Evolutionary conservation across 75 land plant species (phyloP), one percentile per base, ranked within the genome.

Genomic region (Pinus taeda): DNA sequence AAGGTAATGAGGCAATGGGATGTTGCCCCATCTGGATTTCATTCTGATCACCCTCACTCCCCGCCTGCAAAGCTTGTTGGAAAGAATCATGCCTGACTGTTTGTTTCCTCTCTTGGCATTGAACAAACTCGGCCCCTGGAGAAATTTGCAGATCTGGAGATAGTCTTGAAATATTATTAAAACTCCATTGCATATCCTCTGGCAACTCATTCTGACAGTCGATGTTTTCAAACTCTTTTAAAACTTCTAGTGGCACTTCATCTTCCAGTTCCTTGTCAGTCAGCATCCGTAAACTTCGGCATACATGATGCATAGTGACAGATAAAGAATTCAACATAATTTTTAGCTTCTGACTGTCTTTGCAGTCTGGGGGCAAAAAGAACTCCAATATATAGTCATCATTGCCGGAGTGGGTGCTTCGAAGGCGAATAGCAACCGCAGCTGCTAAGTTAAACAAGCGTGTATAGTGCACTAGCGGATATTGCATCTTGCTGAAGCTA

Each of bases 391-490:
- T 76, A 65, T 90, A 95, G 63, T 90, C 88, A 75, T 90, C 91
- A 71, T 75, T 78, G 39, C 91, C 95, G 45, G 95, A 90, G 69
- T 79, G 81, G 39, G 57, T 57, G 59, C 95, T 90, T 21, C 85
- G 73, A 15, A 95, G 80, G 76, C 95, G 86, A 37, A 95, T 85
- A 6, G 95, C 93, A 78, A 95, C 83, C 57, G 91, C 87, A 37
- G 91, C 82, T 0, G 72, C 73, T 39, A 95, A 75, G 15, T 81
- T 82, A 78, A 95, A 95, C 88, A 90, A 78, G 17, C 84, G 83
- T 2, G 98, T 91, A 86, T 95, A 88, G 79, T 95, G 98, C 22
- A 85, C 93, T 26, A 95, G 85, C 7, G 98, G 98, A 73, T 92
- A 95, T 76, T 92, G 90, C 18, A 78, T 83, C 63, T 92, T 95